phyloP scores from a whole-genome alignment of 441 rosid species.

The Bocquillonia castaneifolia region DNA sequence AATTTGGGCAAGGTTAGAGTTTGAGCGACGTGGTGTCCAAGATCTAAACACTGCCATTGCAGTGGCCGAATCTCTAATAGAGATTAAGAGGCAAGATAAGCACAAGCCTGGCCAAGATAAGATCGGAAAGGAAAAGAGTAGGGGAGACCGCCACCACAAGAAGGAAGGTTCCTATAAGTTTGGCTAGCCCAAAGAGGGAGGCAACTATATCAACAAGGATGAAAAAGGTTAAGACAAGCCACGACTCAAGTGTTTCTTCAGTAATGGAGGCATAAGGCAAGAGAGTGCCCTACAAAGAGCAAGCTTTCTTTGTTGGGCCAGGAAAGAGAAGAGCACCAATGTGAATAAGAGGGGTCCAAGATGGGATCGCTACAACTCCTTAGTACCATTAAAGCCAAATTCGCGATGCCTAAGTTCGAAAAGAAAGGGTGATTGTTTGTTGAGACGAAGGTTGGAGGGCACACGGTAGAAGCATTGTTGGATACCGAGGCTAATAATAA shows the following conservation, averaged over 20 bases:
- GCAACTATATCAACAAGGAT: too few species aligned
- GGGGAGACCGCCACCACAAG: background rate
- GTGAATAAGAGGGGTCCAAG: background rate
- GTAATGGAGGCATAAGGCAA: background rate
- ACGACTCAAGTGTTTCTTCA: background rate
- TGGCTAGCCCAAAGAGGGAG: background rate
- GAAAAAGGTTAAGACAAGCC: background rate
- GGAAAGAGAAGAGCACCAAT: background rate
- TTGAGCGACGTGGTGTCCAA: background rate
- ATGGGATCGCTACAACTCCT: background rate
- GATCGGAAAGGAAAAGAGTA: background rate
- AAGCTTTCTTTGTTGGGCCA: background rate
- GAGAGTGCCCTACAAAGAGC: background rate
- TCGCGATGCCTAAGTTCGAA: background rate
- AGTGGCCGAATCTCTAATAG: slow-evolving; percentile 10
- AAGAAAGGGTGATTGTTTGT: background rate
- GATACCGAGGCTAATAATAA: too few species aligned
- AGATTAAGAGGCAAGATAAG: background rate
- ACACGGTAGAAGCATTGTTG: too few species aligned
- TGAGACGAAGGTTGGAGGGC: too few species aligned
- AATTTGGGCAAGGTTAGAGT: background rate
- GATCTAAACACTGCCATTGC: background rate
- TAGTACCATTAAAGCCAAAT: background rate
- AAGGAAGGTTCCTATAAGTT: background rate
- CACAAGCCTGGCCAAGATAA: background rate